Conservation (phyloP, 2,329 filamentous ascomycete species). For the Cadophora luteo-olivacea region DNA sequence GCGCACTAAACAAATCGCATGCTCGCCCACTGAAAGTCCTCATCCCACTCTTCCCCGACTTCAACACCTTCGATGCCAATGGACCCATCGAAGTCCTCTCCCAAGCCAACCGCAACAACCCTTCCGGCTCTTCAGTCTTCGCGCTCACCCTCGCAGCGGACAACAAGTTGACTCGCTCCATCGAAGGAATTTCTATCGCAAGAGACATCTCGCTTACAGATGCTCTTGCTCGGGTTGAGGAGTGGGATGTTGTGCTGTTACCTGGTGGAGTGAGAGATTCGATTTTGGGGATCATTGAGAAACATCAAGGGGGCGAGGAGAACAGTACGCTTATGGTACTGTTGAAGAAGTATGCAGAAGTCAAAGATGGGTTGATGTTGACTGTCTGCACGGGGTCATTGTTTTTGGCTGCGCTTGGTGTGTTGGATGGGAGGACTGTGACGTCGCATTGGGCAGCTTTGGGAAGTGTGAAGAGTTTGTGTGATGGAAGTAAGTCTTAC, state of each 20-base stretch:
- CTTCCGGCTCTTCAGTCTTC: not conserved
- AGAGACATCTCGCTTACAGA: slow-evolving; percentile 13
- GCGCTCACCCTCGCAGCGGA: not conserved
- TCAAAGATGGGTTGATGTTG: slow-evolving; percentile 10
- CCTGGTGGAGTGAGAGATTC: slow-evolving; percentile 5
- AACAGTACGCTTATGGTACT: not conserved
- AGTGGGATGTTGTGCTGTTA: slow-evolving; percentile 18
- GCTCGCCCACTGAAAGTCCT: slow-evolving; percentile 1
- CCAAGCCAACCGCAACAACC: slow-evolving; percentile 10
- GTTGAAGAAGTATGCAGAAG: slow-evolving; percentile 1
- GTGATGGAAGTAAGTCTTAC: slow-evolving; percentile 14
- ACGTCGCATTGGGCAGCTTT: slow-evolving; percentile 16
- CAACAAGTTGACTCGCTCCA: not conserved
- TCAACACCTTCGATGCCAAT: slow-evolving; percentile 20
- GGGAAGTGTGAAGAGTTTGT: not conserved
- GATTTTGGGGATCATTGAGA: slow-evolving; percentile 2
- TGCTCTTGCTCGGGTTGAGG: slow-evolving; percentile 3
- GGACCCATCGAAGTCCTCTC: slow-evolving; percentile 15
- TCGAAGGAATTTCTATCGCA: slow-evolving; percentile 3
- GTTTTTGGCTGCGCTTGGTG: slow-evolving; percentile 10
- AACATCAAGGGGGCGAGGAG: not conserved
- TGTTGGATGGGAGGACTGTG: slow-evolving; percentile 1
- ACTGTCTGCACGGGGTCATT: slow-evolving; percentile 11
- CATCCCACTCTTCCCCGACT: slow-evolving; percentile 17
- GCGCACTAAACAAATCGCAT: not conserved